Conservation (phyloP, 345 rosid genomes). For the Acer saccharum region DNA sequence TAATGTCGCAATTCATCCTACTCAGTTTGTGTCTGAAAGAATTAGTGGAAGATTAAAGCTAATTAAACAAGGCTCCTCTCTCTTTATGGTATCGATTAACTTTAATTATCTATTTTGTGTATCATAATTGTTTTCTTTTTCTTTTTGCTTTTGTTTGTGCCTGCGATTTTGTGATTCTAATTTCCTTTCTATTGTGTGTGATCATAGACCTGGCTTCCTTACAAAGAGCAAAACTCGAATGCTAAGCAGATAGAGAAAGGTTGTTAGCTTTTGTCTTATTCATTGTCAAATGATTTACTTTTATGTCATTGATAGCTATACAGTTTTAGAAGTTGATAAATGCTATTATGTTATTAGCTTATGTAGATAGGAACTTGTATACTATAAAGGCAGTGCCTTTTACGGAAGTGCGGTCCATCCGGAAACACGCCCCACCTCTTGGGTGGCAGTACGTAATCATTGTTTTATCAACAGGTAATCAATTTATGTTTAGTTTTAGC, state of each 20-base stretch:
- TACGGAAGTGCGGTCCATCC: slow-evolving; percentile 78
- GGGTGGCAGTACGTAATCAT: slow-evolving; percentile 97
- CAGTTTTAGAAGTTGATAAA: neutral
- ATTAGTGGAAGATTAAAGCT: slow-evolving; percentile 90
- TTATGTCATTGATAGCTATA: neutral
- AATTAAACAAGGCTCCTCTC: slow-evolving; percentile 72
- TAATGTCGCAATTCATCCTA: slow-evolving; percentile 89
- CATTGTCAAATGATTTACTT: neutral
- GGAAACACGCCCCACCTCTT: slow-evolving; percentile 83
- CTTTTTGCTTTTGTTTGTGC: neutral
- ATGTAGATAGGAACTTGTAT: slow-evolving; percentile 81
- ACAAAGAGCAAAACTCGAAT: slow-evolving; percentile 70
- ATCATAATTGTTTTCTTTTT: neutral
- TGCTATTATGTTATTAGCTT: slow-evolving; percentile 18
- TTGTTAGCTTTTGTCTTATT: slow-evolving; percentile 22
- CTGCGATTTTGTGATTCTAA: neutral
- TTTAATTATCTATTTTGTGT: neutral
- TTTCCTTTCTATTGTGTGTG: slow-evolving; percentile 5
- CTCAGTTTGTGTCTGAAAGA: slow-evolving; percentile 87
- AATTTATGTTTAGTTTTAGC: neutral
- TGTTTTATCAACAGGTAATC: slow-evolving; percentile 84
- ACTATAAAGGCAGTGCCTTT: slow-evolving; percentile 82
- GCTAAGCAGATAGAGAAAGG: slow-evolving; percentile 86
- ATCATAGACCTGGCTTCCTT: slow-evolving; percentile 88
- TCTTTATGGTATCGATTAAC: slow-evolving; percentile 58